Evolutionary conservation across 2,329 filamentous ascomycete genomes (phyloP), one percentile per base, ranked within the genome.

Genomic region (Penicillium verrucosum): DNA sequence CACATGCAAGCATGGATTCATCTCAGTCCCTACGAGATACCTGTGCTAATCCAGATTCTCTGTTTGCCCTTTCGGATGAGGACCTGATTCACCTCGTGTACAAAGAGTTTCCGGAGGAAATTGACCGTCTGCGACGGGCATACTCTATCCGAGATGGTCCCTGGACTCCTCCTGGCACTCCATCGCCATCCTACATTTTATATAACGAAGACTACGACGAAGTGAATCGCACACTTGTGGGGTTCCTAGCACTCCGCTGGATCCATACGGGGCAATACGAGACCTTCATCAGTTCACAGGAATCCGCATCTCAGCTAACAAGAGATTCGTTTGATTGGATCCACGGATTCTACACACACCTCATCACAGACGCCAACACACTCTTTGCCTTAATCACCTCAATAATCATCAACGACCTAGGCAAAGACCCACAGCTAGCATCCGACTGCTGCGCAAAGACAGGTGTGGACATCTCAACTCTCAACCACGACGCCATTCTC

Each of bases 261-360:
- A 60, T 62, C 25, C 51, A 62, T 32, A 51, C 34, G 5, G 53
- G 30, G 6, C 42, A 60, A 57, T 60, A 60, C 5, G 58, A 59
- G 21, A 25, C 34, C 2, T 60, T 62, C n/a, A 41, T 62, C 11
- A 16, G 53, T n/a, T 57, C 58, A 5, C 58, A 62, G 29, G n/a
- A 56, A 6, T 25, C 37, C 12, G 38, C 50, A n/a, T n/a, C 23
- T 11, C 50, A 44, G 29, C 40, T 62, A 21, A 51, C 43, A 11
- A 47, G 44, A 43, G 29, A 46, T n/a, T 62, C 60, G 4, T 62
- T 62, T 10, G 44, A 60, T 23, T 62, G 60, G 60, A 59, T 59
- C 37, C 46, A 34, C 12, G 12, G 23, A 11, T 59, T 57, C 16
- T 62, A 60, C 23, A n/a, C 1, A 0, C 43, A 55, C 16, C 30